phyloP scores from a whole-genome alignment of 768 basidiomycete species.

The Mycena olivaceomarginata region DNA sequence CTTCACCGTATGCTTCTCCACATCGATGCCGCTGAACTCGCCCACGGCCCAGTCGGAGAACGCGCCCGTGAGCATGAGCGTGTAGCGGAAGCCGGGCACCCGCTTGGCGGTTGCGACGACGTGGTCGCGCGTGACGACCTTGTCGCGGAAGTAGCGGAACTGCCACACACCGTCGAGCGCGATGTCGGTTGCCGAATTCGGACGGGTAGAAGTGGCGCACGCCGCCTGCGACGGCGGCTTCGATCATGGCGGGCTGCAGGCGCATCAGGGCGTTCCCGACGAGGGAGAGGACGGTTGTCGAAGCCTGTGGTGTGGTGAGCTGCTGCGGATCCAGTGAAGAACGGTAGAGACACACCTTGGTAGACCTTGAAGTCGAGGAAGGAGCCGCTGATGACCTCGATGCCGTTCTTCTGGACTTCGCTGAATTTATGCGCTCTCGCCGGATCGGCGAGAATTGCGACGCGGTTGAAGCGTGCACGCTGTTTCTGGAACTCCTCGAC shows the following conservation, averaged over 20 bases:
- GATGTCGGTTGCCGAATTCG: slow-evolving; percentile 28
- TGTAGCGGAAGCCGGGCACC: slow-evolving; percentile 27
- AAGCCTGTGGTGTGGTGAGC: slow-evolving; percentile 2
- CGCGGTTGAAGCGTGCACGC: not conserved
- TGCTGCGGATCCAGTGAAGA: not conserved
- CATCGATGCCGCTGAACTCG: slow-evolving; percentile 13
- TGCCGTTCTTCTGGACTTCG: slow-evolving; percentile 4
- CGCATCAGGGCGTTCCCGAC: slow-evolving; percentile 9
- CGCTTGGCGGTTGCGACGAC: slow-evolving; percentile 11
- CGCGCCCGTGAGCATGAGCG: slow-evolving; percentile 21
- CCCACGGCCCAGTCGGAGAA: slow-evolving; percentile 25
- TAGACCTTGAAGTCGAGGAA: slow-evolving; percentile 24
- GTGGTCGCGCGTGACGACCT: slow-evolving; percentile 29
- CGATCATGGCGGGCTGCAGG: slow-evolving; percentile 31
- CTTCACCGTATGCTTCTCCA: slow-evolving; percentile 9
- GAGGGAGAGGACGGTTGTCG: slow-evolving; percentile 26
- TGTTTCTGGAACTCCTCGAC: slow-evolving; percentile 19
- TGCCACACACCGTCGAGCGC: not conserved
- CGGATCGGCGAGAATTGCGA: slow-evolving; percentile 19
- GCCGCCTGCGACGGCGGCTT: slow-evolving; percentile 30
- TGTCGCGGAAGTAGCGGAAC: slow-evolving; percentile 31
- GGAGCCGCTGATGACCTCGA: slow-evolving; percentile 24
- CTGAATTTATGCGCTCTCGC: slow-evolving; percentile 16
- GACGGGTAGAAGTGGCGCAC: slow-evolving; percentile 34
- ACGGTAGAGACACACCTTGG: not conserved